phyloP scores from a whole-genome alignment of 805 yeast genomes.

The Barnettozyma californica region DNA sequence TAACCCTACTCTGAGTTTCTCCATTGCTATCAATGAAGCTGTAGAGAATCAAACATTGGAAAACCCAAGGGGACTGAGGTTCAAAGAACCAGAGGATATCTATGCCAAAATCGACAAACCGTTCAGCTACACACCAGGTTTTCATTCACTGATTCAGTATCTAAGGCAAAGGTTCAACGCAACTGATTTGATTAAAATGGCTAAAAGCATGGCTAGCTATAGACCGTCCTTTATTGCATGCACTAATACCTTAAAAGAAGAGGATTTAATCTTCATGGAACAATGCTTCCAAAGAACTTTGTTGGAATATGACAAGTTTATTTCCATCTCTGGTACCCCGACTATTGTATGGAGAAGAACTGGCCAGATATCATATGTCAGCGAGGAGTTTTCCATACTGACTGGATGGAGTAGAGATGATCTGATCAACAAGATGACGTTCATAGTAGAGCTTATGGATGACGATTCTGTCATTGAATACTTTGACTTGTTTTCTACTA shows the following conservation, averaged over 20 bases:
- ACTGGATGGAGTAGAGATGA: conserved; percentile 86
- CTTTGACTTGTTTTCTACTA: conserved; percentile 75
- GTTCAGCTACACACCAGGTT: conserved; percentile 86
- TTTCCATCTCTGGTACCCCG: conserved; percentile 85
- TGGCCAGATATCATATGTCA: conserved; percentile 91
- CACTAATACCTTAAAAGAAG: conserved; percentile 81
- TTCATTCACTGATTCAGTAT: conserved; percentile 74
- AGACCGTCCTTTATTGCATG: conserved; percentile 92
- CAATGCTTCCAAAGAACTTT: conserved; percentile 92
- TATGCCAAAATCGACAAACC: conserved; percentile 73
- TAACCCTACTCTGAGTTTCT: conserved; percentile 20
- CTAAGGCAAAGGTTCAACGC: conserved; percentile 65
- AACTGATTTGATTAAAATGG: conserved; percentile 70
- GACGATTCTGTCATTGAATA: conserved; percentile 83
- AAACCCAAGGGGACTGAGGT: conserved; percentile 35
- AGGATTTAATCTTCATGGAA: conserved; percentile 91
- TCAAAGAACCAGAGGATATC: conserved; percentile 69
- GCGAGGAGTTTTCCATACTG: conserved; percentile 85
- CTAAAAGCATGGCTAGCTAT: conserved; percentile 83
- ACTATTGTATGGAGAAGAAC: conserved; percentile 94
- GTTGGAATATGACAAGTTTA: conserved; percentile 81
- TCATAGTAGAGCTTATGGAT: conserved; percentile 78
- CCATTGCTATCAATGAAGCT: conserved; percentile 25
- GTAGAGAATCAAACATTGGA: conserved; percentile 5
- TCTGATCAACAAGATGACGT: conserved; percentile 59